A percentile compares a stretch with the other conserved stretches of the same genome.
These are phyloP conservation scores for Globisporangium nunn DNA, from an alignment of 352 stramenopile genomes.

Conservation along the genomic window DNA sequence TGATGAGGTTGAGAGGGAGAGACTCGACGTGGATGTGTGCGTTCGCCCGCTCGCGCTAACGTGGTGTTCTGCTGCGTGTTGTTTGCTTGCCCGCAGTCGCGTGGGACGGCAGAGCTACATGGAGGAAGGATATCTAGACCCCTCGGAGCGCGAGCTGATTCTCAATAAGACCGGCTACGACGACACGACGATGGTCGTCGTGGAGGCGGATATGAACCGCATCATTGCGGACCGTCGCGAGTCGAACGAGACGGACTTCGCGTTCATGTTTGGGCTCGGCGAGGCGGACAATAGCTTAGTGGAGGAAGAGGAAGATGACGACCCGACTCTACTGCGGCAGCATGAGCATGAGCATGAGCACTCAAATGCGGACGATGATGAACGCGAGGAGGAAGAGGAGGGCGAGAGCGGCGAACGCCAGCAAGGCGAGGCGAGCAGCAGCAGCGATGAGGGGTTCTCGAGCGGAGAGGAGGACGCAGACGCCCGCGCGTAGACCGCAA, in stretches of 20 bases:
- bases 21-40: background rate
- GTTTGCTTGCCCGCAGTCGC: conserved; percentile 21
- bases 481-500: conserved; percentile 1
- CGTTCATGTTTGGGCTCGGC: conserved; percentile 61
- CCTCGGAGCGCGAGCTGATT: conserved; percentile 65
- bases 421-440: background rate
- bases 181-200: conserved; percentile 56
- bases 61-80: background rate
- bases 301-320: conserved; percentile 26
- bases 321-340: conserved; percentile 6
- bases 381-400: conserved; percentile 13
- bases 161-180: conserved; percentile 73
- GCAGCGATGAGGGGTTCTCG: conserved; percentile 8
- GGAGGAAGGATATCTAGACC: conserved; percentile 81
- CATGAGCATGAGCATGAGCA: conserved; percentile 21
- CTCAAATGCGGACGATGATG: conserved; percentile 21
- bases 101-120: conserved; percentile 80
- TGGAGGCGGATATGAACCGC: conserved; percentile 76
- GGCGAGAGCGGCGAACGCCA: conserved; percentile 12
- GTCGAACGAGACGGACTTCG: conserved; percentile 79
- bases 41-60: background rate
- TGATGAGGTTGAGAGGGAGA: background rate
- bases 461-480: conserved; percentile 10
- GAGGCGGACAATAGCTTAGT: conserved; percentile 23
- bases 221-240: conserved; percentile 77